These are phyloP conservation scores for Hymenotorrendiella dingleyae DNA, from an alignment of 2,329 filamentous ascomycete species.

Conservation along the genomic window DNA sequence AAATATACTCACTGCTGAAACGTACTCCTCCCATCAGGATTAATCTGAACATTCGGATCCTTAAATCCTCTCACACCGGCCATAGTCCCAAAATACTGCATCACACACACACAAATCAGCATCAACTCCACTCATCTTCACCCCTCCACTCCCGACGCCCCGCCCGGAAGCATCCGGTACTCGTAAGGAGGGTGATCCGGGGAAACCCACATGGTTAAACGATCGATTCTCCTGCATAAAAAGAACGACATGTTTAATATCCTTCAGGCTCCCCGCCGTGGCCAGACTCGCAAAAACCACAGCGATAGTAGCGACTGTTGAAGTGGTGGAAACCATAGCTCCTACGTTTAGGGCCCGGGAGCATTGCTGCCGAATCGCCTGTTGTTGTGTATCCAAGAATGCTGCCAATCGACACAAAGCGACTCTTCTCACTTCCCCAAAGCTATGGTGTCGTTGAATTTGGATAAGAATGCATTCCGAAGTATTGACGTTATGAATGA, in stretches of 20 bases:
- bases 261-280: conserved; percentile 36
- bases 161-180: too few relatives aligned
- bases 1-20: conserved; percentile 40
- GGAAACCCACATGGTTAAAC: conserved; percentile 32
- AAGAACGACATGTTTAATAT: conserved; percentile 50
- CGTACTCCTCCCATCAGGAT: conserved; percentile 37
- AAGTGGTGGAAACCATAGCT: background rate
- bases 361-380: too few relatives aligned
- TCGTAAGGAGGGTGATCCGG: background rate
- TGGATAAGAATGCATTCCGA: too few relatives aligned
- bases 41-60: conserved; percentile 47
- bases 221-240: conserved; percentile 46
- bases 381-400: too few relatives aligned
- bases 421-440: too few relatives aligned
- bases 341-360: background rate
- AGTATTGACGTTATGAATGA: too few relatives aligned
- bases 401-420: too few relatives aligned
- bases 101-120: background rate
- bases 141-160: too few relatives aligned
- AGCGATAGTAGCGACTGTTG: background rate
- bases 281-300: background rate
- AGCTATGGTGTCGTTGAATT: too few relatives aligned
- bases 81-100: conserved; percentile 47
- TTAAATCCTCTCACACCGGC: conserved; percentile 47
- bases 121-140: background rate